Conservation (phyloP, 208 protist species). For the Crithidia brevicula region DNA sequence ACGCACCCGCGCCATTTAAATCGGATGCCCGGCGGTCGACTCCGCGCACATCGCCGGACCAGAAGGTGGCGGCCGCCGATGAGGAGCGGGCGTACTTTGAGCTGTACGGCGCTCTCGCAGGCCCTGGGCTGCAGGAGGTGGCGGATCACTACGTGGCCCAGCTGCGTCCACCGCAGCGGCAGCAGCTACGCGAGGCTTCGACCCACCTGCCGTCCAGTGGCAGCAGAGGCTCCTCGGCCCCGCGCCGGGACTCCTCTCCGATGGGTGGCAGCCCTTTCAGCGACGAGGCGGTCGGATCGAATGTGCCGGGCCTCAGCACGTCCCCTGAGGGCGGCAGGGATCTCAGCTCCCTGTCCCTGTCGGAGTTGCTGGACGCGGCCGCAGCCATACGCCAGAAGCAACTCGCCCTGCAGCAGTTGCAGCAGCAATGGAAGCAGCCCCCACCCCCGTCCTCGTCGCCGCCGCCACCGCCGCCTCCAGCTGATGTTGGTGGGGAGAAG, state of each 20-base stretch:
- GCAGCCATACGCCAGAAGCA: constrained; percentile 64
- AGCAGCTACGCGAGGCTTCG: constrained; percentile 34
- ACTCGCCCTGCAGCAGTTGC: constrained; percentile 56
- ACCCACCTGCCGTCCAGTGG: constrained; percentile 20
- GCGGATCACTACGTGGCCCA: constrained; percentile 36
- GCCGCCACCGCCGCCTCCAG: too few relatives aligned
- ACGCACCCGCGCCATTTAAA: constrained; percentile 54
- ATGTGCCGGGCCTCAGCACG: not conserved
- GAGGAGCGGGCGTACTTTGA: constrained; percentile 30
- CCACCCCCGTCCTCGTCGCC: not conserved
- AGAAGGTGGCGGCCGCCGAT: not conserved
- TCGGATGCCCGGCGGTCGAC: constrained; percentile 21
- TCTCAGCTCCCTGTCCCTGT: constrained; percentile 60
- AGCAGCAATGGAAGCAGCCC: constrained; percentile 29
- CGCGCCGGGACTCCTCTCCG: not conserved
- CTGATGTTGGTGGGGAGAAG: too few relatives aligned
- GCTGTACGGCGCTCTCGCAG: constrained; percentile 13
- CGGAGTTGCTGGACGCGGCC: constrained; percentile 75
- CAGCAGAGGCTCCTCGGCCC: constrained; percentile 15
- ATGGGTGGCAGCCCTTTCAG: not conserved
- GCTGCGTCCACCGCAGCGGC: constrained; percentile 22
- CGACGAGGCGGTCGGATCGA: not conserved
- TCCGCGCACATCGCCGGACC: constrained; percentile 19
- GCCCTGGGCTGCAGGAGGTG: constrained; percentile 21
- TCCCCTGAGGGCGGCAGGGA: constrained; percentile 26